Evolutionary conservation across 2,329 filamentous ascomycete genomes (phyloP).

Genomic region (Alternaria longipes): DNA sequence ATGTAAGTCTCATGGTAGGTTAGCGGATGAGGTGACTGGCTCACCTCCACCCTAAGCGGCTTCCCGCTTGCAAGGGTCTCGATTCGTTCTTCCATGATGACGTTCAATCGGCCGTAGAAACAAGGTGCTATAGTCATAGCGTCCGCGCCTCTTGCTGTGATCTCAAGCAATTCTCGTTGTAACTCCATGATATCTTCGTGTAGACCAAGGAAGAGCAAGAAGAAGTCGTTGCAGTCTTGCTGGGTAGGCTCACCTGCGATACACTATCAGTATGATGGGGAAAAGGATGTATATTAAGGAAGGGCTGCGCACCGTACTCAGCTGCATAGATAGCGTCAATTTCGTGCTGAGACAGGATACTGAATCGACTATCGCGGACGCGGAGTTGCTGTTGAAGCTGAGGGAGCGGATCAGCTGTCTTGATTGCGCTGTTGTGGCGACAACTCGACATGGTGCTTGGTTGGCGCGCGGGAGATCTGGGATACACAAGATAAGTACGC

Average conservation of each 20-base stretch:
- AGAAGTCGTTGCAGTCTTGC: constrained; percentile 4
- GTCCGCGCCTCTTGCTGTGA: neutral
- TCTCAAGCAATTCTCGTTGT: neutral
- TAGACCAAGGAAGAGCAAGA: constrained; percentile 1
- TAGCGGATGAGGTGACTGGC: neutral
- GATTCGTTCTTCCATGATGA: neutral
- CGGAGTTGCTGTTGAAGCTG: neutral
- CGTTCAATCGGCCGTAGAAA: neutral
- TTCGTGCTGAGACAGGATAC: neutral
- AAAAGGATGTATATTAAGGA: too few species aligned
- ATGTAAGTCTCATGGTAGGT: neutral
- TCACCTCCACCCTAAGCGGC: neutral
- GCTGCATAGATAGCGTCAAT: neutral
- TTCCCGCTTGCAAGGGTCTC: neutral
- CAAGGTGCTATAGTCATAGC: neutral
- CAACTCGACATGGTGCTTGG: neutral
- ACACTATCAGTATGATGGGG: neutral
- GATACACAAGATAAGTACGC: neutral
- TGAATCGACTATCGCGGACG: neutral
- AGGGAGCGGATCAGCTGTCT: neutral
- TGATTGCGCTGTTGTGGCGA: neutral
- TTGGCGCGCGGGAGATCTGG: neutral
- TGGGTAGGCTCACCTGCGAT: constrained; percentile 1
- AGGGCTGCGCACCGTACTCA: neutral
- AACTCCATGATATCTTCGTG: constrained; percentile 1